phyloP scores from a whole-genome alignment of 2,329 filamentous ascomycete genomes.

The Colletotrichum sp. region DNA sequence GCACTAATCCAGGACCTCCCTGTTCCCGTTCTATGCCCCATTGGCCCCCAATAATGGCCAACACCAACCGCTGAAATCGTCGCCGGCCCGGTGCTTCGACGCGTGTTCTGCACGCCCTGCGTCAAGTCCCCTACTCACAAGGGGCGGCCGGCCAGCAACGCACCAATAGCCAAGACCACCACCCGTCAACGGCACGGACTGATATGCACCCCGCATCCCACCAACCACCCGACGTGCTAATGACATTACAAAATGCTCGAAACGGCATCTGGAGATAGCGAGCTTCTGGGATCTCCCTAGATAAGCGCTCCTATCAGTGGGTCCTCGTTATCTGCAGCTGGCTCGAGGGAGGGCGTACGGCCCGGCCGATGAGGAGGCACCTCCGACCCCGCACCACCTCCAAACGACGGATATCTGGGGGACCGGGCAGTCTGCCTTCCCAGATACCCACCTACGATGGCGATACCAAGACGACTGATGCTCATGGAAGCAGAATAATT shows the following conservation, averaged over 20 bases:
- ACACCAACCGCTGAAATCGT: neutral
- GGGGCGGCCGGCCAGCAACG: neutral
- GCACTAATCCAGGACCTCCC: neutral
- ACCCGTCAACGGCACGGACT: neutral
- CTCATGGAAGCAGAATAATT: neutral
- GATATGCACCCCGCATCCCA: conserved; percentile 9
- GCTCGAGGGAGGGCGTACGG: neutral
- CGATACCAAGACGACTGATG: neutral
- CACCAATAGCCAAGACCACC: neutral
- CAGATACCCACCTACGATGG: neutral
- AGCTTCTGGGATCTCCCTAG: neutral
- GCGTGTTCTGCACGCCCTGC: neutral
- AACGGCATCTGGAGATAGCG: neutral
- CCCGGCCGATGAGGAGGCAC: neutral
- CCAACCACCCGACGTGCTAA: neutral
- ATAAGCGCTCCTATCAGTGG: conserved; percentile 13
- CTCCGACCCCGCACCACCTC: conserved; percentile 1
- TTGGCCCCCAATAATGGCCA: neutral
- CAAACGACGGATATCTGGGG: neutral
- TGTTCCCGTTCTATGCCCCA: neutral
- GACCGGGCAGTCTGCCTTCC: neutral
- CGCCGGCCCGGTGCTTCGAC: neutral
- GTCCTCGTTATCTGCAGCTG: conserved; percentile 4
- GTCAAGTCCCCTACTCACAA: neutral
- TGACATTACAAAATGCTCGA: neutral